phyloP scores from a whole-genome alignment of 75 land plant genomes.

The Picea glauca region DNA sequence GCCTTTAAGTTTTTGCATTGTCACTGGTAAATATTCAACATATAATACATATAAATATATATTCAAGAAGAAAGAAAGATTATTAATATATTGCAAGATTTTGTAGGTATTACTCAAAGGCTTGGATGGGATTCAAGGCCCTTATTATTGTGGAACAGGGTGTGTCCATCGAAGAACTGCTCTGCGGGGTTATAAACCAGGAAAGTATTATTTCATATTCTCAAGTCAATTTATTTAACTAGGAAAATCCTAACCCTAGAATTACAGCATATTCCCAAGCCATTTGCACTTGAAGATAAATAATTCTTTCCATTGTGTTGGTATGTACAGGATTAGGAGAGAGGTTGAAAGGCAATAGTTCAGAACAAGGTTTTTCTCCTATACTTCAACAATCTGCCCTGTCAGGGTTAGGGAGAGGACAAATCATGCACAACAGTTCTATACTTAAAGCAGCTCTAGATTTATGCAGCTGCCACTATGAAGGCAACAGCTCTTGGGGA shows the following conservation, averaged over 20 bases:
- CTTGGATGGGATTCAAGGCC: conserved; percentile 5
- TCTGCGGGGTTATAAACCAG: neutral
- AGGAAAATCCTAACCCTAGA: no score
- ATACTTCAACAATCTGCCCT: neutral
- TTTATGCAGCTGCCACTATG: conserved; percentile 2
- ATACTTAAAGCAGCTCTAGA: neutral
- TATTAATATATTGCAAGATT: neutral
- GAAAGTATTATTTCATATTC: neutral
- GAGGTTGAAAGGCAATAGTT: neutral
- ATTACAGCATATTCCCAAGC: neutral
- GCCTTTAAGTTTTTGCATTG: neutral
- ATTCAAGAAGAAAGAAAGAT: neutral
- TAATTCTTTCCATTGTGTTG: neutral
- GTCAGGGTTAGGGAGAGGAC: neutral
- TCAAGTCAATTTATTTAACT: no score
- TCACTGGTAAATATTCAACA: no score
- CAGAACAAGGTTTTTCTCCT: neutral
- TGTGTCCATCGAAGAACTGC: neutral
- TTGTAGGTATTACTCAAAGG: conserved; percentile 9
- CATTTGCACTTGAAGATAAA: neutral
- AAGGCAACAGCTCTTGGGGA: neutral
- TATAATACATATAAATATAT: neutral
- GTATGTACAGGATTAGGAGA: neutral
- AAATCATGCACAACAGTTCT: no score
- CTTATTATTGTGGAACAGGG: conserved; percentile 1